phyloP scores from a whole-genome alignment of 129 eudicot species.

The Arctium lappa region DNA sequence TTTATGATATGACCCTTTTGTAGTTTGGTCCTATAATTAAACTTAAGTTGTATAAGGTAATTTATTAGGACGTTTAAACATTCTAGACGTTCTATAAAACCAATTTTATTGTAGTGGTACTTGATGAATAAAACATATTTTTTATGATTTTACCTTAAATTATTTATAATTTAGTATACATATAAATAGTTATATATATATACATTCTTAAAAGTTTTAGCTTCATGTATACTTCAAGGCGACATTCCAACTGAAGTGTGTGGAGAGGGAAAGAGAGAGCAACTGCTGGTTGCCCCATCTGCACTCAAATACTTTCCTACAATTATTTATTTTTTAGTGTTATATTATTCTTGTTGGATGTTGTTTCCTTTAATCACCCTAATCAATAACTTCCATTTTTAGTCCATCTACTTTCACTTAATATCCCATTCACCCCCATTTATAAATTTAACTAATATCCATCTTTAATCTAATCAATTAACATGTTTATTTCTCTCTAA shows the following conservation, averaged over 20 bases:
- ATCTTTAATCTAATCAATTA: background rate
- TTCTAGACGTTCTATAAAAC: too few relatives aligned
- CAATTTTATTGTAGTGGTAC: too few relatives aligned
- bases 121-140: too few relatives aligned
- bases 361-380: background rate
- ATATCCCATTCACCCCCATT: background rate
- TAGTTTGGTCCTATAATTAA: too few relatives aligned
- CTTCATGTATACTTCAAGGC: slow-evolving; percentile 48
- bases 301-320: slow-evolving; percentile 36
- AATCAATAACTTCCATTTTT: background rate
- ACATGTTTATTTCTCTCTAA: background rate
- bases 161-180: too few relatives aligned
- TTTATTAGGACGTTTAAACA: too few relatives aligned
- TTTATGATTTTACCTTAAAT: too few relatives aligned
- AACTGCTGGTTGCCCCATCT: slow-evolving; percentile 54
- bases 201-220: slow-evolving; percentile 11
- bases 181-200: too few relatives aligned
- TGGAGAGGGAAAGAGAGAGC: slow-evolving; percentile 7
- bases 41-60: too few relatives aligned
- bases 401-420: background rate
- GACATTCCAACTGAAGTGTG: slow-evolving; percentile 44
- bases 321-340: slow-evolving; percentile 23
- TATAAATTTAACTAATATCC: background rate
- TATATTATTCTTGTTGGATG: slow-evolving; percentile 7
- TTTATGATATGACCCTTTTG: too few relatives aligned